phyloP scores from a whole-genome alignment of 805 yeast genomes.

The Candida cerambycidarum region DNA sequence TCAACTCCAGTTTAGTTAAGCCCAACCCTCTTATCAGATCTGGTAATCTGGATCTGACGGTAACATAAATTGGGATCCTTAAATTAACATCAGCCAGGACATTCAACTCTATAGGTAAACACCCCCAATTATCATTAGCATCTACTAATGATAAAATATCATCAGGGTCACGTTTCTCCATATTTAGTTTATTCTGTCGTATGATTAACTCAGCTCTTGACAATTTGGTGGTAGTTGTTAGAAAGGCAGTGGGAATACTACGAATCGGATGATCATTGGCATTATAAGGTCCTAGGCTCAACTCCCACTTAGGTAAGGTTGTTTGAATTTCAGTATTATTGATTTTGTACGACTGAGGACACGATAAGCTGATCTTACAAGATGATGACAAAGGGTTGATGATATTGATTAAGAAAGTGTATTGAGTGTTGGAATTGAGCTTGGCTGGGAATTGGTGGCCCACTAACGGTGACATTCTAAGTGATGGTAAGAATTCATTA shows the following conservation, averaged over 20 bases:
- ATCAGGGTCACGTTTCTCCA: constrained; percentile 13
- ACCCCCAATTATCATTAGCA: constrained; percentile 34
- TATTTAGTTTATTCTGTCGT: constrained; percentile 17
- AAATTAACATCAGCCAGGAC: constrained; percentile 11
- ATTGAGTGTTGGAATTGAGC: neutral
- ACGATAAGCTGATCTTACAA: constrained; percentile 23
- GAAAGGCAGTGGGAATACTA: constrained; percentile 33
- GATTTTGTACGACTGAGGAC: constrained; percentile 17
- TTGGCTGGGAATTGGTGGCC: constrained; percentile 4
- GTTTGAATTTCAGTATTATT: constrained; percentile 10
- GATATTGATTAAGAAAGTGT: constrained; percentile 26
- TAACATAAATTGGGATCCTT: constrained; percentile 31
- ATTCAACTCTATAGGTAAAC: constrained; percentile 29
- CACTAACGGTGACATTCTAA: constrained; percentile 20
- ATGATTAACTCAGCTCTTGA: constrained; percentile 32
- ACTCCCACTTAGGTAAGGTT: constrained; percentile 27
- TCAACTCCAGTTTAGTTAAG: constrained; percentile 17
- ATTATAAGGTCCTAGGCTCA: constrained; percentile 20
- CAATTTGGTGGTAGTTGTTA: constrained; percentile 28
- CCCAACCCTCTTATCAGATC: constrained; percentile 17
- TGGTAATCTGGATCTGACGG: constrained; percentile 26
- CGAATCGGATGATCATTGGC: constrained; percentile 24
- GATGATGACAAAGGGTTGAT: constrained; percentile 30
- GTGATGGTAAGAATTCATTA: constrained; percentile 32
- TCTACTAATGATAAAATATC: constrained; percentile 21